These are phyloP conservation scores for Venturia pyrina DNA, from an alignment of 2,329 filamentous ascomycete species.

Conservation along the genomic window DNA sequence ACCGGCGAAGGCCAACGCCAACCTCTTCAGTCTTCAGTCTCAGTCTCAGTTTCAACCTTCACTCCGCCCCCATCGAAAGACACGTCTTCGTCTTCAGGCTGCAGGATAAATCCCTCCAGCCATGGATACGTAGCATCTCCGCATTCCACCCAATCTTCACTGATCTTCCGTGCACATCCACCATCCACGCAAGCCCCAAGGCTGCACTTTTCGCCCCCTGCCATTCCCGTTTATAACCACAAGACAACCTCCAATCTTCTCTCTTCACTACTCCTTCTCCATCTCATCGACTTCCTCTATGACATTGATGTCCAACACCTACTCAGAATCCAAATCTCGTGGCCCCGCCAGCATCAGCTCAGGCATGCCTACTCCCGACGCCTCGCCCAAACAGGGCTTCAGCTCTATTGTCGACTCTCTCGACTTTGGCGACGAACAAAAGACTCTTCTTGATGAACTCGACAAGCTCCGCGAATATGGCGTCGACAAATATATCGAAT, in stretches of 20 bases:
- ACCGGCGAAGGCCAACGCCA: too few relatives aligned
- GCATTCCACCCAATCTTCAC: neutral
- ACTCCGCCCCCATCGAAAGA: neutral
- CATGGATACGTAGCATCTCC: neutral
- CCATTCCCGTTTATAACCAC: neutral
- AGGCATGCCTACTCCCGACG: constrained; percentile 11
- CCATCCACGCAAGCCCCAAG: constrained; percentile 3
- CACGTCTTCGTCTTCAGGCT: neutral
- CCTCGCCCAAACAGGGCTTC: constrained; percentile 9
- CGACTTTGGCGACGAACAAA: constrained; percentile 12
- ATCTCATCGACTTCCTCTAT: neutral
- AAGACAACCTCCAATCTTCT: neutral
- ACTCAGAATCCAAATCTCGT: neutral
- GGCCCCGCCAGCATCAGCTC: constrained; percentile 7
- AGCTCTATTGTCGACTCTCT: constrained; percentile 8
- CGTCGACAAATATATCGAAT: constrained; percentile 12
- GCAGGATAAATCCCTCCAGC: constrained; percentile 1
- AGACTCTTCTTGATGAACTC: constrained; percentile 11
- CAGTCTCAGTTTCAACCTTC: too few relatives aligned
- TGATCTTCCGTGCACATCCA: neutral
- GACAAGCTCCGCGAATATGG: constrained; percentile 12
- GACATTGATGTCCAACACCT: neutral
- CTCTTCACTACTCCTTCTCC: neutral
- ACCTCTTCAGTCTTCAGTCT: too few relatives aligned
- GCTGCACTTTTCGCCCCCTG: neutral